phyloP scores from a whole-genome alignment of 139 green algal genomes.

The Picochlorum sp. region DNA sequence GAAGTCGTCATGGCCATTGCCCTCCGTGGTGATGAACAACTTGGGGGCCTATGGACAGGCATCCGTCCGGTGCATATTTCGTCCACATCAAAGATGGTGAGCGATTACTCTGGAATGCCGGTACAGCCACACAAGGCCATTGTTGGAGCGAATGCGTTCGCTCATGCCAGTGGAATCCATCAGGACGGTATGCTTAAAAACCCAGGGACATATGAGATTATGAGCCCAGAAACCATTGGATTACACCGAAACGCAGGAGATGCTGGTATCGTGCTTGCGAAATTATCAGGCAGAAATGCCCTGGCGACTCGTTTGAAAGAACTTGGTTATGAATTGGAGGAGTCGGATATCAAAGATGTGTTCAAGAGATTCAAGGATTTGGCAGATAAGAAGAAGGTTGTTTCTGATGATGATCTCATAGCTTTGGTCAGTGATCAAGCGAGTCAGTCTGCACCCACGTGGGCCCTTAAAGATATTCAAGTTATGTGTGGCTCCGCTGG shows the following conservation, averaged over 20 bases:
- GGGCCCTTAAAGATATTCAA: constrained; percentile 83
- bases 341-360: constrained; percentile 74
- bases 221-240: constrained; percentile 91
- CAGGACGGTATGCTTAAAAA: constrained; percentile 81
- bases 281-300: constrained; percentile 78
- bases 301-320: constrained; percentile 56
- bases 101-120: constrained; percentile 79
- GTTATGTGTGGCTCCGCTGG: constrained; percentile 94
- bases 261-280: constrained; percentile 76
- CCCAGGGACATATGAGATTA: constrained; percentile 94
- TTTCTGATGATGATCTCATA: constrained; percentile 90
- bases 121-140: constrained; percentile 99
- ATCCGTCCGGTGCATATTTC: constrained; percentile 85
- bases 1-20: constrained; percentile 91
- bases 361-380: constrained; percentile 91
- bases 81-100: constrained; percentile 81
- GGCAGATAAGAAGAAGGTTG: constrained; percentile 88
- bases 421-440: constrained; percentile 83
- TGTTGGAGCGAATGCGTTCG: constrained; percentile 97
- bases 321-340: constrained; percentile 73
- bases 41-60: constrained; percentile 83
- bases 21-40: constrained; percentile 57
- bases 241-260: constrained; percentile 55
- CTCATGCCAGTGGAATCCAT: constrained; percentile 95
- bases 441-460: constrained; percentile 67